These are phyloP conservation scores for Elymus sibiricus DNA, from an alignment of 176 grass and related monocot species.

Conservation along the genomic window DNA sequence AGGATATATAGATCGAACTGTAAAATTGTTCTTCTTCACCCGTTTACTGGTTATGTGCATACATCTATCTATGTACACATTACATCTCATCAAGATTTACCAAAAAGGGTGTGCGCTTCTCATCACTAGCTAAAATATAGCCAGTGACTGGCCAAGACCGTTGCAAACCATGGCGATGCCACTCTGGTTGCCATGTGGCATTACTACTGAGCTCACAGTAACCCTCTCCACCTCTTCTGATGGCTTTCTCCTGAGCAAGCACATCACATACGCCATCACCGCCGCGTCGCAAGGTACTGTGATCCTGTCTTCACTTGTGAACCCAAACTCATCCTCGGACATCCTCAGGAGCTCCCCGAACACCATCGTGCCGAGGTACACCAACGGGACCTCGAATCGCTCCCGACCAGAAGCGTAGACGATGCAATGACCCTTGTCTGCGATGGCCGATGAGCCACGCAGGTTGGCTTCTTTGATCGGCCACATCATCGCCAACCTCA, in stretches of 20 bases:
- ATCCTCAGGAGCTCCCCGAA: conserved; percentile 49
- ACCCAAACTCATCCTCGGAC: conserved; percentile 53
- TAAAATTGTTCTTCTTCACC: not conserved
- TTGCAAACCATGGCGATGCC: conserved; percentile 12
- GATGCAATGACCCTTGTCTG: conserved; percentile 42
- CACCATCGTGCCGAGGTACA: conserved; percentile 37
- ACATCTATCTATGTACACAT: conserved; percentile 24
- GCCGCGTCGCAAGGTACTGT: conserved; percentile 53
- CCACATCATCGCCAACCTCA: not conserved
- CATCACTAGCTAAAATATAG: conserved; percentile 41
- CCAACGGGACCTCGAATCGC: conserved; percentile 44
- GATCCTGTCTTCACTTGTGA: conserved; percentile 42
- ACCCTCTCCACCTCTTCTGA: conserved; percentile 56
- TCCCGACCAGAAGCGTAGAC: conserved; percentile 38
- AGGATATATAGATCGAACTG: not conserved
- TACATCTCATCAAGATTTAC: not conserved
- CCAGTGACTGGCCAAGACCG: conserved; percentile 7
- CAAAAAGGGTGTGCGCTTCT: not conserved
- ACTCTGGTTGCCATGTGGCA: conserved; percentile 30
- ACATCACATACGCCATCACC: conserved; percentile 58
- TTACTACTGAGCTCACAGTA: conserved; percentile 42
- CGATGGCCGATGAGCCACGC: conserved; percentile 15
- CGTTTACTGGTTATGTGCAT: conserved; percentile 19
- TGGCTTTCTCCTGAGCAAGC: conserved; percentile 43
- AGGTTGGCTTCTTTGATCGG: conserved; percentile 18